phyloP scores from a whole-genome alignment of 2,329 filamentous ascomycete species.

The Fusarium pininemorale region DNA sequence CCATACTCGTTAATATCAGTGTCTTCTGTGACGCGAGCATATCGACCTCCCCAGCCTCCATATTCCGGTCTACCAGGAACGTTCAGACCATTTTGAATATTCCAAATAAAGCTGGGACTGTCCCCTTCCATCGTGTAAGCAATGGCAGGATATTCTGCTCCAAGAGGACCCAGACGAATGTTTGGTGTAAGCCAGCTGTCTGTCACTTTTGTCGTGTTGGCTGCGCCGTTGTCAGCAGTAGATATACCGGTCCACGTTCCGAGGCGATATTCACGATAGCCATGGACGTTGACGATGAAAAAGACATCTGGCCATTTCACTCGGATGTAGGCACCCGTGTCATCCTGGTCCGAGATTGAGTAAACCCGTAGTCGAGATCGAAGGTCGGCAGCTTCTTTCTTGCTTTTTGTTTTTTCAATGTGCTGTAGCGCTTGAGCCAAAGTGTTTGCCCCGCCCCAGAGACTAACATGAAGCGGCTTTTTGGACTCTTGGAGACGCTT shows the following conservation, averaged over 20 bases:
- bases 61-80: background rate
- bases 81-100: slow-evolving; percentile 2
- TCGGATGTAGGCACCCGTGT: background rate
- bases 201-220: background rate
- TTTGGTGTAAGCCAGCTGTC: slow-evolving; percentile 4
- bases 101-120: slow-evolving; percentile 5
- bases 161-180: background rate
- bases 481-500: background rate
- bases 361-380: slow-evolving; percentile 8
- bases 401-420: background rate
- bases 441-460: slow-evolving; percentile 7
- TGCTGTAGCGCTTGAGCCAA: slow-evolving; percentile 1
- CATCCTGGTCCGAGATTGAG: slow-evolving; percentile 19
- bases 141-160: background rate
- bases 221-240: background rate
- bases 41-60: slow-evolving; percentile 16
- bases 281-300: slow-evolving; percentile 8
- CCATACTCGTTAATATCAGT: slow-evolving; percentile 8
- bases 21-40: background rate
- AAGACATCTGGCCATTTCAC: slow-evolving; percentile 4
- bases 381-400: background rate
- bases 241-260: slow-evolving; percentile 6
- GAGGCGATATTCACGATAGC: background rate
- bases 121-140: slow-evolving; percentile 7
- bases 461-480: background rate